phyloP scores from a whole-genome alignment of 495 filamentous ascomycete genomes.

The Aspergillus conjunctus region DNA sequence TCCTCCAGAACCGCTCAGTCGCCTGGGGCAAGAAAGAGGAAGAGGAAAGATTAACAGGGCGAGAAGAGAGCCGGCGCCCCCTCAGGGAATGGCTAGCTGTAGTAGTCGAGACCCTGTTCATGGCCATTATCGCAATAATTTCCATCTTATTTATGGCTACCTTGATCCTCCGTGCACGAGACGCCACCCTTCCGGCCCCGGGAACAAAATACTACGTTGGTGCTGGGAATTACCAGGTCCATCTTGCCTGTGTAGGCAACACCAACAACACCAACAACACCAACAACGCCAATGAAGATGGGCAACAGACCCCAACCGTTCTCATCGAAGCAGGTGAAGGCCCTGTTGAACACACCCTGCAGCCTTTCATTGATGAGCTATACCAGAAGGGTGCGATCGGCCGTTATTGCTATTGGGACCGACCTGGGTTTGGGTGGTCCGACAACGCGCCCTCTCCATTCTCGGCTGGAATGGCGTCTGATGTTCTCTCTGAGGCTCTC shows the following conservation, averaged over 20 bases:
- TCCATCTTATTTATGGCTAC: conserved; percentile 75
- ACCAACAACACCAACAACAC: conserved; percentile 41
- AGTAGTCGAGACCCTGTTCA: conserved; percentile 68
- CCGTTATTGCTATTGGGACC: conserved; percentile 95
- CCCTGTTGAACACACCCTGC: conserved; percentile 71
- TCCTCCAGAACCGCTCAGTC: conserved; percentile 69
- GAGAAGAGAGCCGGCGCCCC: conserved; percentile 81
- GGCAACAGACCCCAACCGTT: conserved; percentile 61
- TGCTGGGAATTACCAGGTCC: conserved; percentile 77
- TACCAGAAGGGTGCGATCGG: conserved; percentile 72
- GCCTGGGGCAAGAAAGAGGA: conserved; percentile 89
- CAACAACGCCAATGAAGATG: conserved; percentile 38
- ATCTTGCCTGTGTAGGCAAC: conserved; percentile 81
- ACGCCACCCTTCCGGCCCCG: conserved; percentile 67
- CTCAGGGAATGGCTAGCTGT: conserved; percentile 82
- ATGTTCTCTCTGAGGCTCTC: conserved; percentile 82
- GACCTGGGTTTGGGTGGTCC: conserved; percentile 86
- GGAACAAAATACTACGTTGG: conserved; percentile 80
- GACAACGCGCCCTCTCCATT: conserved; percentile 93
- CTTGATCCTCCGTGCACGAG: conserved; percentile 73
- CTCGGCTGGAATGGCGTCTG: conserved; percentile 85
- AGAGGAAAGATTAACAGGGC: conserved; percentile 88
- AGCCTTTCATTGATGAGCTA: conserved; percentile 65
- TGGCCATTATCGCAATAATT: conserved; percentile 65
- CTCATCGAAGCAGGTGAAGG: conserved; percentile 80